These are phyloP conservation scores for Intubia oerlemansii DNA, from an alignment of 2,329 filamentous ascomycete genomes.

Conservation along the genomic window DNA sequence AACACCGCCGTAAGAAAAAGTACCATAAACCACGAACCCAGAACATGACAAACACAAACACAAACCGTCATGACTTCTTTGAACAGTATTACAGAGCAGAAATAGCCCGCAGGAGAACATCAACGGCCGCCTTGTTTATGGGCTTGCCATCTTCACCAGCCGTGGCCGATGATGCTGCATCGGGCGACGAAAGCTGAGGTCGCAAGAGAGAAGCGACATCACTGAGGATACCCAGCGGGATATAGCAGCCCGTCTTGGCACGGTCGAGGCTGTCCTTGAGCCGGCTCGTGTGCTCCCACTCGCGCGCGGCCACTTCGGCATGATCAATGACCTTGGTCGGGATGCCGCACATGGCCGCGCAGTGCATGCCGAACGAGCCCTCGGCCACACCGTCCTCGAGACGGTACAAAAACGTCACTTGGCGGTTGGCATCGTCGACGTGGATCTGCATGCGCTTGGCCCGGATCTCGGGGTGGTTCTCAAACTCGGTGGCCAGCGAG, in stretches of 20 bases:
- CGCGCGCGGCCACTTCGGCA: conserved; percentile 70
- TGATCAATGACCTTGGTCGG: conserved; percentile 59
- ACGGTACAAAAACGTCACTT: conserved; percentile 94
- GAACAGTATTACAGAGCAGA: no score
- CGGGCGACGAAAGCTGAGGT: no score
- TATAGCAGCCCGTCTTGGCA: conserved; percentile 56
- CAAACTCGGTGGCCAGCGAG: conserved; percentile 77
- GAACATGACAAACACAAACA: no score
- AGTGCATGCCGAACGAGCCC: conserved; percentile 97
- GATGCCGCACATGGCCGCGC: conserved; percentile 94
- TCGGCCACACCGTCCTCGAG: conserved; percentile 86
- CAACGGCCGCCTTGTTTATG: no score
- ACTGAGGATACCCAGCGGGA: conserved; percentile 71
- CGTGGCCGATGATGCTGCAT: no score
- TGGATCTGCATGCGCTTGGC: conserved; percentile 86
- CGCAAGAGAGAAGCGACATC: conserved; percentile 64
- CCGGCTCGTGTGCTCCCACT: conserved; percentile 88
- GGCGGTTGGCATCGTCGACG: conserved; percentile 63
- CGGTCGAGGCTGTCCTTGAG: conserved; percentile 75
- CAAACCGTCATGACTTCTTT: no score
- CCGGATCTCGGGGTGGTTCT: conserved; percentile 67
- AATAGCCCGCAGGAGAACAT: no score
- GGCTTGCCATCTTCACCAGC: no score
- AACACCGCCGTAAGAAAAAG: no score
- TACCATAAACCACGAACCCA: no score